Conservation (phyloP, 164 flowering plant species). For the Annona squamosa region DNA sequence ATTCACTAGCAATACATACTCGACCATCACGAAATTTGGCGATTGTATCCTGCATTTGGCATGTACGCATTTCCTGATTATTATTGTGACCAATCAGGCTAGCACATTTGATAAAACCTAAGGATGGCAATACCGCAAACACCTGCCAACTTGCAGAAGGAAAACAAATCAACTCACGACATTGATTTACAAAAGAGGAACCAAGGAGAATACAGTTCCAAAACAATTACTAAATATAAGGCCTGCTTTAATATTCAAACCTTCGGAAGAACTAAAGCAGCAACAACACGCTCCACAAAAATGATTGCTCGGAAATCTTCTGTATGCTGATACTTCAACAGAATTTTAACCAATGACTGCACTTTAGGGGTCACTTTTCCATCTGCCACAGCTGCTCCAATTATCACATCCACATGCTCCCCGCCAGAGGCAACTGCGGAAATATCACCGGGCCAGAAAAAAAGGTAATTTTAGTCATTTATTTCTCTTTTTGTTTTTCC, state of each 20-base stretch:
- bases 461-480: neutral
- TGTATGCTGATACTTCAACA: constrained; percentile 80
- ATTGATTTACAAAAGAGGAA: neutral
- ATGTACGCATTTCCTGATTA: constrained; percentile 91
- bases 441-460: neutral
- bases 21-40: constrained; percentile 93
- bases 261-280: constrained; percentile 99
- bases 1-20: constrained; percentile 36
- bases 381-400: constrained; percentile 99
- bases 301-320: constrained; percentile 97
- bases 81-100: constrained; percentile 98
- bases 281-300: constrained; percentile 96
- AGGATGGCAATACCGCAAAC: constrained; percentile 90
- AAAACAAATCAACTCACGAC: constrained; percentile 6
- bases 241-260: constrained; percentile 26
- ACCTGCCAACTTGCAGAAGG: constrained; percentile 45
- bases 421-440: constrained; percentile 89
- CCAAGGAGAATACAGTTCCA: neutral
- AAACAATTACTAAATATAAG: neutral
- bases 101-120: constrained; percentile 78
- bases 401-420: constrained; percentile 92
- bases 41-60: constrained; percentile 96
- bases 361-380: constrained; percentile 99
- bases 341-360: constrained; percentile 83
- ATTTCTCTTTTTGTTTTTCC: too few species aligned